phyloP scores from a whole-genome alignment of 1,139 yeast genomes.

The Pichia inconspicua region DNA sequence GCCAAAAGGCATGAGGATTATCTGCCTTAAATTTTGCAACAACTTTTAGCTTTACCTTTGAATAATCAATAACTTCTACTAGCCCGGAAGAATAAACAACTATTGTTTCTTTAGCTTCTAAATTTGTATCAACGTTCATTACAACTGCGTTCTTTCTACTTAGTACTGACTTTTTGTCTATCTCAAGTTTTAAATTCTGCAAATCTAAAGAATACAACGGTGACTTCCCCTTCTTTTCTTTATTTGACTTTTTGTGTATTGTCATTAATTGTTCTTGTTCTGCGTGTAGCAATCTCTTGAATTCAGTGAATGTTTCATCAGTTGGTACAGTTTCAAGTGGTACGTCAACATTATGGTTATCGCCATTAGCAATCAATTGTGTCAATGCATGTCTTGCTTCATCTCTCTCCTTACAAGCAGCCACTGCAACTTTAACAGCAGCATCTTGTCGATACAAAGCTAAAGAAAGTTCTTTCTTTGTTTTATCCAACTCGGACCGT shows the following conservation, averaged over 20 bases:
- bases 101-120: slow-evolving; percentile 1
- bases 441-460: slow-evolving; percentile 86
- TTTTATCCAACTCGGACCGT: slow-evolving; percentile 58
- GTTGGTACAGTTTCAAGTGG: slow-evolving; percentile 4
- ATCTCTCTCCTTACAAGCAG: slow-evolving; percentile 65
- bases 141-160: neutral
- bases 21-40: slow-evolving; percentile 1
- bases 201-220: slow-evolving; percentile 1
- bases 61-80: slow-evolving; percentile 4
- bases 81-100: slow-evolving; percentile 3
- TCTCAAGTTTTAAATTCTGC: neutral
- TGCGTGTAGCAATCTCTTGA: neutral
- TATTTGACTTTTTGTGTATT: slow-evolving; percentile 11
- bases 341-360: slow-evolving; percentile 3
- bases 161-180: slow-evolving; percentile 1
- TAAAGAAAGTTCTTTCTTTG: slow-evolving; percentile 67
- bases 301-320: neutral
- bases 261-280: slow-evolving; percentile 9
- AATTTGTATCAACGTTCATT: neutral
- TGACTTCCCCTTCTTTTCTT: slow-evolving; percentile 9
- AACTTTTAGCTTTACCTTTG: neutral
- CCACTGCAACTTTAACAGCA: slow-evolving; percentile 78
- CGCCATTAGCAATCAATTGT: slow-evolving; percentile 27
- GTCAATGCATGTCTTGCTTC: slow-evolving; percentile 57
- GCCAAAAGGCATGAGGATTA: slow-evolving; percentile 9